Conservation (phyloP, 2,329 filamentous ascomycete species). For the Coniosporium tulheliwenetii region DNA sequence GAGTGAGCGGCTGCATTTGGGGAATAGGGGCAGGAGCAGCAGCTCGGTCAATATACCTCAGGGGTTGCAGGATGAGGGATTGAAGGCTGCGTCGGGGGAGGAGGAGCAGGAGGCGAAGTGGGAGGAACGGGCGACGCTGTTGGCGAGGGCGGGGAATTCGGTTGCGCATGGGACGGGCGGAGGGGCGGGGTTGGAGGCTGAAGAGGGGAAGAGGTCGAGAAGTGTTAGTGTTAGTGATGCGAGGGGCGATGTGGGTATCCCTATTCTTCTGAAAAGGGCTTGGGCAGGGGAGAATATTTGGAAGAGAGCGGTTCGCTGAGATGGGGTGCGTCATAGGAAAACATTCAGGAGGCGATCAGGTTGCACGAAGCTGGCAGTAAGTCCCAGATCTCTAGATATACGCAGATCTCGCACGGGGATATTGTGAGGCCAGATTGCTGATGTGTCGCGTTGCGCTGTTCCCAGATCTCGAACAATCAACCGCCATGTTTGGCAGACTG, state of each 20-base stretch:
- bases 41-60: constrained; percentile 62
- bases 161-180: constrained; percentile 18
- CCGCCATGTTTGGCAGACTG: constrained; percentile 68
- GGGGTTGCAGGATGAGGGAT: constrained; percentile 51
- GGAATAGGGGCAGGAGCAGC: constrained; percentile 31
- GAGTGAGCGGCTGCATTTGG: constrained; percentile 55
- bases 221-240: constrained; percentile 21
- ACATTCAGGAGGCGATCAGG: constrained; percentile 90
- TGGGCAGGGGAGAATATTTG: not conserved
- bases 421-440: not conserved
- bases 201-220: constrained; percentile 5
- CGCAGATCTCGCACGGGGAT: not conserved
- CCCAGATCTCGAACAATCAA: constrained; percentile 57
- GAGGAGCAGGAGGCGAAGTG: constrained; percentile 57
- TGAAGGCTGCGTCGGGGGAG: constrained; percentile 10
- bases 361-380: constrained; percentile 67
- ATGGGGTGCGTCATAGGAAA: constrained; percentile 20
- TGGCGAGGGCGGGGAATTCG: constrained; percentile 46
- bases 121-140: constrained; percentile 85
- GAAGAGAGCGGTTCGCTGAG: constrained; percentile 4
- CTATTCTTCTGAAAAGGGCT: not conserved
- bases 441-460: not conserved
- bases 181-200: constrained; percentile 6
- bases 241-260: constrained; percentile 19
- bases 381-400: constrained; percentile 4